phyloP scores from a whole-genome alignment of 345 rosid species.

The Heritiera littoralis region DNA sequence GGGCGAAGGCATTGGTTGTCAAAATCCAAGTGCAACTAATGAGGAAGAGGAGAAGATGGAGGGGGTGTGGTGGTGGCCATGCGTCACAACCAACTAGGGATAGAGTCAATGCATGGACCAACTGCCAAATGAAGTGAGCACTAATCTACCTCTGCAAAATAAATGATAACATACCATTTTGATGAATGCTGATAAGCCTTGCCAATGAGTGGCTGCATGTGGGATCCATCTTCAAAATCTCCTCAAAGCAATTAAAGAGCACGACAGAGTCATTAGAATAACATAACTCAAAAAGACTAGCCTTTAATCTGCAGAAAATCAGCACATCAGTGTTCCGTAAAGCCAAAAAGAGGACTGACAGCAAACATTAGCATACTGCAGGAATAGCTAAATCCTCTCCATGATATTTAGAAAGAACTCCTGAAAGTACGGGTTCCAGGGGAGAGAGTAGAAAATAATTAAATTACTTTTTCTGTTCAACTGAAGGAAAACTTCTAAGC shows the following conservation, averaged over 20 bases:
- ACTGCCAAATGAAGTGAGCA: neutral
- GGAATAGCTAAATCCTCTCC: neutral
- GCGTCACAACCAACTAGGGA: neutral
- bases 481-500: neutral
- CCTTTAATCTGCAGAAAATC: constrained; percentile 54
- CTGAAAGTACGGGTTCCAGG: neutral
- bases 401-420: constrained; percentile 3
- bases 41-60: neutral
- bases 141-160: neutral
- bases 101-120: neutral
- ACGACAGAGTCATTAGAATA: constrained; percentile 35
- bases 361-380: neutral
- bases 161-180: constrained; percentile 40
- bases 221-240: constrained; percentile 72
- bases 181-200: constrained; percentile 61
- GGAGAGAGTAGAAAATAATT: neutral
- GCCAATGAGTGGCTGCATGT: constrained; percentile 51
- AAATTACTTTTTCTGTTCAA: neutral
- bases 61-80: neutral
- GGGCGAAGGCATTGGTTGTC: neutral
- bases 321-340: neutral
- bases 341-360: neutral
- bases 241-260: constrained; percentile 61
- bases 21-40: neutral
- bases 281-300: constrained; percentile 55